These are phyloP conservation scores for Aspergillus sclerotioniger DNA, from an alignment of 495 filamentous ascomycete genomes.

Conservation along the genomic window DNA sequence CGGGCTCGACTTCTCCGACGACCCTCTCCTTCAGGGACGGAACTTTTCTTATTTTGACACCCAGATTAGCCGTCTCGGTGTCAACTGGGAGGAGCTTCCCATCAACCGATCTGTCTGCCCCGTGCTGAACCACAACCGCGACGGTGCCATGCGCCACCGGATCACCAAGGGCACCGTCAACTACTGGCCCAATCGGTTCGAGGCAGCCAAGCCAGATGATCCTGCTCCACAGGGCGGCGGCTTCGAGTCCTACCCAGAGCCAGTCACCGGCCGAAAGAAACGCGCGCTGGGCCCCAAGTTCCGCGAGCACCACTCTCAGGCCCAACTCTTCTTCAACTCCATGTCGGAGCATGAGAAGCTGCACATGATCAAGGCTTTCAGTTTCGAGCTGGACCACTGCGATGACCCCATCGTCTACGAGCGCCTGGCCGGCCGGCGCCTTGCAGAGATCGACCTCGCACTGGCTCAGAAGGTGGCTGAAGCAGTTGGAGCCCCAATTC, in stretches of 20 bases:
- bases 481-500: slow-evolving; percentile 64
- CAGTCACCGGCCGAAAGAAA: slow-evolving; percentile 63
- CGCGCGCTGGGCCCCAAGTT: slow-evolving; percentile 73
- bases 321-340: slow-evolving; percentile 73
- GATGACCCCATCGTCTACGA: slow-evolving; percentile 80
- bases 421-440: slow-evolving; percentile 61
- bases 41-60: slow-evolving; percentile 80
- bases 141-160: slow-evolving; percentile 59
- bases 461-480: slow-evolving; percentile 70
- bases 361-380: slow-evolving; percentile 67
- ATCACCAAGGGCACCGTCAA: slow-evolving; percentile 66
- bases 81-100: slow-evolving; percentile 75
- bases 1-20: slow-evolving; percentile 75
- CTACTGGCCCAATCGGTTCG: slow-evolving; percentile 79
- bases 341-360: slow-evolving; percentile 63
- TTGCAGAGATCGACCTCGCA: slow-evolving; percentile 68
- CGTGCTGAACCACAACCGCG: slow-evolving; percentile 76
- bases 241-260: slow-evolving; percentile 60
- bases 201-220: slow-evolving; percentile 36
- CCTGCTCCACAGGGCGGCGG: slow-evolving; percentile 59
- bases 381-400: slow-evolving; percentile 60
- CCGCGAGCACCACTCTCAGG: slow-evolving; percentile 65
- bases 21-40: slow-evolving; percentile 70
- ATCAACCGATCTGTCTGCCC: slow-evolving; percentile 70
- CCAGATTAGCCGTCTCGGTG: slow-evolving; percentile 69